These are phyloP conservation scores for Trichoderma harzianum DNA, from an alignment of 2,329 filamentous ascomycete species.

Conservation along the genomic window DNA sequence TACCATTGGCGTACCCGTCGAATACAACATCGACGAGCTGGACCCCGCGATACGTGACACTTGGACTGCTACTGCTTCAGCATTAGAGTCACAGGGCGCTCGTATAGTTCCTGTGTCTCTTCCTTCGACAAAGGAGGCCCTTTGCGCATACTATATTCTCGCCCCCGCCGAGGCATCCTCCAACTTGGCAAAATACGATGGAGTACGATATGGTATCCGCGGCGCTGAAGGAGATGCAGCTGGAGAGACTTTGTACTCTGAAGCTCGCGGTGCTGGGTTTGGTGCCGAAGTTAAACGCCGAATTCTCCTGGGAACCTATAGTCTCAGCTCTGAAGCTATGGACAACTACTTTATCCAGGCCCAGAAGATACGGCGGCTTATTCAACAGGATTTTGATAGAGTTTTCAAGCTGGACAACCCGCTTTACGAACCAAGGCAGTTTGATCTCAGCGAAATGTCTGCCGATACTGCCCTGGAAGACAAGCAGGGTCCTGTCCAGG, in stretches of 20 bases:
- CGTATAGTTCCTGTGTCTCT: constrained; percentile 73
- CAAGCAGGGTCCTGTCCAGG: constrained; percentile 58
- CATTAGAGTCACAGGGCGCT: constrained; percentile 63
- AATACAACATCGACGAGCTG: constrained; percentile 88
- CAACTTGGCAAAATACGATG: constrained; percentile 95
- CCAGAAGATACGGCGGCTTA: constrained; percentile 78
- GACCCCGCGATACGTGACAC: constrained; percentile 63
- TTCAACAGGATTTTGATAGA: constrained; percentile 81
- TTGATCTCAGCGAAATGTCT: constrained; percentile 59
- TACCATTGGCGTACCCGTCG: constrained; percentile 58
- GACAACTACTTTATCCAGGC: constrained; percentile 97
- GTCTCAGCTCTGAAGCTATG: constrained; percentile 82
- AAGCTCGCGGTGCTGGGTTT: constrained; percentile 70
- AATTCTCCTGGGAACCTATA: constrained; percentile 87
- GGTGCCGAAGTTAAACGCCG: constrained; percentile 82
- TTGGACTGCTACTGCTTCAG: constrained; percentile 62
- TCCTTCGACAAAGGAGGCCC: constrained; percentile 77
- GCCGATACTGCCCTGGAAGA: constrained; percentile 50
- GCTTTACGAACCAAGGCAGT: constrained; percentile 52
- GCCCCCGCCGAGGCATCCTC: constrained; percentile 94
- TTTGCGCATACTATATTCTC: constrained; percentile 92
- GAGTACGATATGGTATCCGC: constrained; percentile 80
- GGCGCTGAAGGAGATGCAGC: constrained; percentile 49
- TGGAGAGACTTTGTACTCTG: constrained; percentile 68
- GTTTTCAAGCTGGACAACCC: constrained; percentile 71